Evolutionary conservation across 2,329 filamentous ascomycete genomes (phyloP).

Genomic region (Hyphodiscus sp.): DNA sequence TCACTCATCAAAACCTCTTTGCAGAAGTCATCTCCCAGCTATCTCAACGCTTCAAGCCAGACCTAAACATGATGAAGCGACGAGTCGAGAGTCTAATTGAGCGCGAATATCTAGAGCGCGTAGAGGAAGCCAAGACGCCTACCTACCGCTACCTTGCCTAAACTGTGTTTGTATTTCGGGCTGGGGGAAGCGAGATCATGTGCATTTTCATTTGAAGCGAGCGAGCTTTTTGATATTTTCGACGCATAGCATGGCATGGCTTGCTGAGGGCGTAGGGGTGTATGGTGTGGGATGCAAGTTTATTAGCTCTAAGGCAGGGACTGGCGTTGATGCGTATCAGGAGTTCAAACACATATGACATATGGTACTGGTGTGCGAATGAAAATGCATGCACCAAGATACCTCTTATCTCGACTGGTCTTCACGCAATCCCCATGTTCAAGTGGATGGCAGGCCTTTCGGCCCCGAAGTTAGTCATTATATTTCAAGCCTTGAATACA

Average conservation of each 20-base stretch:
- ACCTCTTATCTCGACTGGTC: too few relatives aligned
- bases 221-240: background rate
- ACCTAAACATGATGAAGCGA: constrained; percentile 71
- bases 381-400: too few relatives aligned
- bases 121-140: constrained; percentile 56
- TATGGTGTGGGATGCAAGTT: too few relatives aligned
- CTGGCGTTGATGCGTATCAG: too few relatives aligned
- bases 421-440: too few relatives aligned
- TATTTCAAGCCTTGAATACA: too few relatives aligned
- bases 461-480: too few relatives aligned
- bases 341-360: too few relatives aligned
- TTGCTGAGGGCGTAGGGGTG: background rate
- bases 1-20: constrained; percentile 62
- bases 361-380: too few relatives aligned
- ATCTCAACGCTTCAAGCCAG: constrained; percentile 63
- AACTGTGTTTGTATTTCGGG: background rate
- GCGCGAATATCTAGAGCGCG: constrained; percentile 70
- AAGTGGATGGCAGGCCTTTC: background rate
- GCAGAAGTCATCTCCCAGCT: constrained; percentile 68
- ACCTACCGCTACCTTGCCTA: constrained; percentile 68
- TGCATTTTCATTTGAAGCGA: background rate
- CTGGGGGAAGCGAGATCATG: background rate
- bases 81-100: constrained; percentile 73
- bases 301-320: too few relatives aligned
- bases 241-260: background rate